Base-by-base conservation (phyloP, 208 protist genomes). In the Tritrichomonas foetus region DNA sequence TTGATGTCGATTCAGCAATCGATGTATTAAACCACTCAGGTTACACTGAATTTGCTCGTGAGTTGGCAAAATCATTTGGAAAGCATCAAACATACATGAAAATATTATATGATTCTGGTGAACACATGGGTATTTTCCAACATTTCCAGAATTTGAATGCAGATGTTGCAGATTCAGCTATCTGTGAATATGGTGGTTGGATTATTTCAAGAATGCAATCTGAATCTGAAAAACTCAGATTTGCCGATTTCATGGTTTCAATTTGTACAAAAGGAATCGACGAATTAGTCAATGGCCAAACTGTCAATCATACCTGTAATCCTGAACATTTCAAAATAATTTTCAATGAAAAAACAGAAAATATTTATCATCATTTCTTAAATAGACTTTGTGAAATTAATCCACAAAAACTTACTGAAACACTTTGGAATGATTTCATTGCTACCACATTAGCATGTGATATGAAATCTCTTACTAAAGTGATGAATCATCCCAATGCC, bases 1-100 rank as follows among this genome's bases (percentile, higher is more conserved):
- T 69, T 44, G 94, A 94, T 72, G 44, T 94, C 20, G 94, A 94
- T 36, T 57, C 89, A 72, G 94, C 94, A 2, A 94, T 94, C 25
- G 39, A 93, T 50, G 75, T 93, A 16, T 72, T 89, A 36, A 72
- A n/a, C 11, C 66, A 89, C 33, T 44, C 78, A 0, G 57, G 57
- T 13, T 94, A 66, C 36, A 11, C 53, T 25, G 53, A 93, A 22
- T 64, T 80, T 57, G 94, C 94, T 3, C n/a, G 66, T n/a, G 44
- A 94, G 72, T 39, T 94, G 20, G 78, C 94, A 0, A 50, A 78
- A 3, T 39, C 66, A 1, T 84, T 66, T 47, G 27, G 27, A 3
- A n/a, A 16, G 1, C 66, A 78, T 33, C 41, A 93, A 0, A 66
- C 94, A 55, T 64, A 66, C 44, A 93, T 94, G 13, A 94, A 93